These are phyloP conservation scores for Oryza brachyantha DNA, from an alignment of 176 grass and related monocot genomes.

Conservation along the genomic window DNA sequence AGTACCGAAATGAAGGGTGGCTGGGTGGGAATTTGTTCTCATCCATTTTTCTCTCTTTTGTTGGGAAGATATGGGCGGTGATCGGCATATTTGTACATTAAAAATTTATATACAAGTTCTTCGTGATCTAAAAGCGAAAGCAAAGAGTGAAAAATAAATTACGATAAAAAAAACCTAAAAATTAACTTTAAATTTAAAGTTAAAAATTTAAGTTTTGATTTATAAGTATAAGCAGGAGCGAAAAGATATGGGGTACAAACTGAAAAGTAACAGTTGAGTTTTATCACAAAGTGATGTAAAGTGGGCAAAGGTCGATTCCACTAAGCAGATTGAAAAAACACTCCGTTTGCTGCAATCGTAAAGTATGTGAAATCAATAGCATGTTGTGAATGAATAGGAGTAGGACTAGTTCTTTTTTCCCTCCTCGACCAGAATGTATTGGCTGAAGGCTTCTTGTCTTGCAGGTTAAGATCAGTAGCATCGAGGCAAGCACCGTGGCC, in stretches of 20 bases:
- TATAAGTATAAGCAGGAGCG: too few relatives aligned
- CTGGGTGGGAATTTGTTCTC: not conserved
- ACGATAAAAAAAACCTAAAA: too few relatives aligned
- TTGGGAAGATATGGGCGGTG: not conserved
- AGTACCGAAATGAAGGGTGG: too few relatives aligned
- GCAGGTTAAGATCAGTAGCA: slow-evolving; percentile 60
- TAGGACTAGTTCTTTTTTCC: not conserved
- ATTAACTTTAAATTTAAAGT: too few relatives aligned
- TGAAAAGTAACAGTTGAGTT: not conserved
- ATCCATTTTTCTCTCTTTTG: not conserved
- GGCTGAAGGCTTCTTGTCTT: not conserved
- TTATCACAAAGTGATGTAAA: not conserved
- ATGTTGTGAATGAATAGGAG: not conserved
- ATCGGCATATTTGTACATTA: too few relatives aligned
- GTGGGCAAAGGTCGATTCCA: not conserved
- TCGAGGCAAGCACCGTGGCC: slow-evolving; percentile 50
- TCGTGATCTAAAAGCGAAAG: too few relatives aligned
- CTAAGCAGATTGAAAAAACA: not conserved
- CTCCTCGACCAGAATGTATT: not conserved
- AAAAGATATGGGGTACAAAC: too few relatives aligned
- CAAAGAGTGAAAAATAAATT: too few relatives aligned
- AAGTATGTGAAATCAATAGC: not conserved
- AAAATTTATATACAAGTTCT: too few relatives aligned
- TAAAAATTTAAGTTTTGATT: too few relatives aligned
- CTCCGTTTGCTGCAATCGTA: not conserved